phyloP scores from a whole-genome alignment of 345 rosid genomes.

The Anacardium occidentale region DNA sequence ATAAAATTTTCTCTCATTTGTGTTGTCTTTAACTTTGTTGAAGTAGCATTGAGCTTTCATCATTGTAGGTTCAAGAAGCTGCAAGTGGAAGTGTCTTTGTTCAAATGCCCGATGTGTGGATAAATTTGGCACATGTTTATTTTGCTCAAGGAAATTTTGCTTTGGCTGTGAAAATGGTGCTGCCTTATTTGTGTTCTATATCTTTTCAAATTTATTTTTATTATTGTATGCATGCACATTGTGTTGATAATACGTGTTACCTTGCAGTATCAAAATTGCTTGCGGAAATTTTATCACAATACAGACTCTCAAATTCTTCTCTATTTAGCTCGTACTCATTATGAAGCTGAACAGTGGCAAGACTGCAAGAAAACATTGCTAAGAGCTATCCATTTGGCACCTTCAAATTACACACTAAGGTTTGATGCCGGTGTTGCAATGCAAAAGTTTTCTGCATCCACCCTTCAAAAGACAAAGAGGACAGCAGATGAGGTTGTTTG shows the following conservation, averaged over 20 bases:
- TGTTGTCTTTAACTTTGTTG: conserved; percentile 17
- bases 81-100: conserved; percentile 95
- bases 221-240: conserved; percentile 6
- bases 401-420: conserved; percentile 87
- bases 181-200: conserved; percentile 20
- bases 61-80: conserved; percentile 91
- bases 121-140: conserved; percentile 95
- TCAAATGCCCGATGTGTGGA: conserved; percentile 99
- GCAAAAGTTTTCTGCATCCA: conserved; percentile 97
- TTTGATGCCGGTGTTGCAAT: conserved; percentile 97
- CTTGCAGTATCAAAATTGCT: conserved; percentile 94
- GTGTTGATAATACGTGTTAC: conserved; percentile 15
- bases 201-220: not conserved
- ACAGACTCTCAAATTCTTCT: conserved; percentile 93
- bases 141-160: conserved; percentile 96
- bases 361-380: conserved; percentile 93
- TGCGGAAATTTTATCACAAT: conserved; percentile 83
- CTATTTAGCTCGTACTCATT: conserved; percentile 90
- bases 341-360: conserved; percentile 99
- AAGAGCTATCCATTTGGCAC: conserved; percentile 92
- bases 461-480: conserved; percentile 85
- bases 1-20: conserved; percentile 13
- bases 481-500: conserved; percentile 85
- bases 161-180: conserved; percentile 94
- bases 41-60: conserved; percentile 9